Base-by-base conservation (phyloP, 1,139 yeast species). In the Kurtzmaniella natalensis region DNA sequence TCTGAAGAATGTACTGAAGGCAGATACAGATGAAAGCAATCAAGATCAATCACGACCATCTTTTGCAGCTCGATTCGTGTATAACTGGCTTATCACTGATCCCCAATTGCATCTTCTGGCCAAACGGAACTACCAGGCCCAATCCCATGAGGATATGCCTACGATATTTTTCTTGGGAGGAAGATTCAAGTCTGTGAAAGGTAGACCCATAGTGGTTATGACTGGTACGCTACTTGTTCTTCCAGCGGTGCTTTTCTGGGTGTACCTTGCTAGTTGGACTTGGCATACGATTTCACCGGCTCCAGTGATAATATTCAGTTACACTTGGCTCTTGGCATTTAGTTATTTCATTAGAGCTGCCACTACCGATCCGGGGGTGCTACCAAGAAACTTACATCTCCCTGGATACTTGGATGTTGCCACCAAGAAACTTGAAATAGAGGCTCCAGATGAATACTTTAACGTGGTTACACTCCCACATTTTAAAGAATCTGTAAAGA, bases 311-410 rank as follows among this genome's bases (percentile, higher is more conserved):
- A 37, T 79, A 2, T 79, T 79, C 44, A 56, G 72, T 13, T 85
- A 84, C 48, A 47, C 72, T 23, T 80, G 84, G 82, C 30, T 65
- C 3, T 46, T 77, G 30, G 51, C 76, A 1, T 14, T 75, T 1
- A 35, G 55, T 5, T 70, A 77, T 34, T 78, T 78, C 42, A 40
- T 78, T 5, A 69, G 61, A 39, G 79, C 82, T 0, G 67, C 83
- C 0, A 62, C 76, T 1, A 57, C 72, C 8, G 94, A 85, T 47
- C 86, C 94, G 0, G 95, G 95, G 1, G 58, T 70, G 2, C 50
- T 82, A n/a, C 89, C 94, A 1, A 61, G 79, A 38, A 81, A 82
- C 49, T 53, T 81, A 5, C 94, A 85, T 45, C 31, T 78, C 2
- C 72, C 81, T 0, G 66, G 62, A 26, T 33, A 37, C 9, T 26